phyloP scores from a whole-genome alignment of 176 grass and related monocot genomes.

The Hsuehochloa calcarea region DNA sequence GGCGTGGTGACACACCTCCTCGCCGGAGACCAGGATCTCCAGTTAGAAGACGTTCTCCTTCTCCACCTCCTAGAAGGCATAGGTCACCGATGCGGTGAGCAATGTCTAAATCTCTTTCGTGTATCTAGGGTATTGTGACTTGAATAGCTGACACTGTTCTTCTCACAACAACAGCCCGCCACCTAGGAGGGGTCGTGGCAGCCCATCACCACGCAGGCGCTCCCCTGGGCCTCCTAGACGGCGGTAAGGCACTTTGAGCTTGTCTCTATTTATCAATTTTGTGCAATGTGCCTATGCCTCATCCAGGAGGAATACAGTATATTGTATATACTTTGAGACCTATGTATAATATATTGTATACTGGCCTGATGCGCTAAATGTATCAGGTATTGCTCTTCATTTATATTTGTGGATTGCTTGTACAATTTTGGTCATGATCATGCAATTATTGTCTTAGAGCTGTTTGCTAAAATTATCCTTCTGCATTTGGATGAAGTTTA shows the following conservation, averaged over 20 bases:
- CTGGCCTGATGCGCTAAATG: neutral
- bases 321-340: neutral
- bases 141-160: constrained; percentile 22
- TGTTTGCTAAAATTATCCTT: neutral
- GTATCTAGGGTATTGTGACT: neutral
- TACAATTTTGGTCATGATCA: neutral
- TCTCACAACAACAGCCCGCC: constrained; percentile 48
- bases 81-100: constrained; percentile 72
- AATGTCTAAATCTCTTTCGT: constrained; percentile 7
- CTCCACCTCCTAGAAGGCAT: constrained; percentile 70
- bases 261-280: neutral
- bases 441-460: neutral
- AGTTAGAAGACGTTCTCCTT: constrained; percentile 79
- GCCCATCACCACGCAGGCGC: constrained; percentile 63
- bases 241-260: constrained; percentile 57
- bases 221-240: constrained; percentile 77
- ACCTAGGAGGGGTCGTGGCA: constrained; percentile 82
- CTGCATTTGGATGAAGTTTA: neutral
- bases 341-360: neutral
- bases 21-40: constrained; percentile 66
- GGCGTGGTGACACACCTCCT: constrained; percentile 57
- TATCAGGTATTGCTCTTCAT: neutral
- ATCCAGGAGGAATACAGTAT: neutral
- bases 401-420: neutral
- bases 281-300: neutral